phyloP scores from a whole-genome alignment of 2,329 filamentous ascomycete genomes.

The Uncinocarpus reesii region DNA sequence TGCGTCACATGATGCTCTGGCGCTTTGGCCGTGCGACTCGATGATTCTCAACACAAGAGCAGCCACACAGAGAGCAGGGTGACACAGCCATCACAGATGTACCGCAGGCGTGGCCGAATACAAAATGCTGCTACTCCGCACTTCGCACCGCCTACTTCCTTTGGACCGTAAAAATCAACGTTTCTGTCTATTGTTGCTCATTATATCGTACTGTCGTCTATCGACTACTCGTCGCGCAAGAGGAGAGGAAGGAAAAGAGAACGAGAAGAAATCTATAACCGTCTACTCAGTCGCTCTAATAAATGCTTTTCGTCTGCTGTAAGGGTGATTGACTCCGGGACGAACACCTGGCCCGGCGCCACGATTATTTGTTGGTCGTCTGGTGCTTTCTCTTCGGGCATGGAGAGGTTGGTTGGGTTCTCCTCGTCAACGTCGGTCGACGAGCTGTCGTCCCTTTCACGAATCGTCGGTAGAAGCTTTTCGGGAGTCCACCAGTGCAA shows the following conservation, averaged over 20 bases:
- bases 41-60: neutral
- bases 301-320: conserved; percentile 26
- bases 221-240: neutral
- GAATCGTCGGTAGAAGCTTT: conserved; percentile 20
- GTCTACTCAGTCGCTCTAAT: conserved; percentile 27
- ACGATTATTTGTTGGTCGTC: conserved; percentile 19
- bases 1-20: neutral
- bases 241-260: neutral
- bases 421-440: conserved; percentile 18
- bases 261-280: conserved; percentile 21
- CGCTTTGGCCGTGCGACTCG: neutral
- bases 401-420: neutral
- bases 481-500: conserved; percentile 53
- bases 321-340: conserved; percentile 29
- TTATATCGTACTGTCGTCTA: conserved; percentile 13
- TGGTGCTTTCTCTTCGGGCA: conserved; percentile 12
- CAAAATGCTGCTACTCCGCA: neutral
- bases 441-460: conserved; percentile 18
- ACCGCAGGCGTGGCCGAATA: neutral
- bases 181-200: conserved; percentile 4
- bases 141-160: neutral
- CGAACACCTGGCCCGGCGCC: conserved; percentile 22
- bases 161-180: neutral
- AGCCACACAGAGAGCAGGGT: conserved; percentile 1
- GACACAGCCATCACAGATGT: conserved; percentile 2